Evolutionary conservation across 257 asterid species (phyloP), one percentile per base, ranked within the genome.

Genomic region (Misopates orontium): DNA sequence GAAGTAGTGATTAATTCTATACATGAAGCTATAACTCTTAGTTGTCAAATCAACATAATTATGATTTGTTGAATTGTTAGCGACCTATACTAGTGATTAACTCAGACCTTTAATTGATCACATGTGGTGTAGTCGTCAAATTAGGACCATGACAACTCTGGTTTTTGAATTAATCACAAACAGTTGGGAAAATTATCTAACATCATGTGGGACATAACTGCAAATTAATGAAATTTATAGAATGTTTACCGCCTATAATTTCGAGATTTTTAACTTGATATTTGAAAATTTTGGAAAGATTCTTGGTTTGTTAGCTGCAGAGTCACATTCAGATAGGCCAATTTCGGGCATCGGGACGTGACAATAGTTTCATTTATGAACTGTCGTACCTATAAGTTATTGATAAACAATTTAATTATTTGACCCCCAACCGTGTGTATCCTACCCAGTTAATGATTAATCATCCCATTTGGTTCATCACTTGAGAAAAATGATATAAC

Each of bases 251-350:
- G 64, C 32, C 36, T 20, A 55, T 68, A 28, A 28, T 28, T 6
- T 28, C 36, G 36, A 28, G 40, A 31, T n/a, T 62, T 69, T 72
- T 49, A 77, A 64, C 50, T 68, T 68, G 54, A 59, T 51, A 48
- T n/a, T 44, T 63, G 32, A 45, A 47, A 3, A 3, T 32, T 52
- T 50, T 39, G 73, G 73, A 72, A 53, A 72, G 60, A 72, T 77
- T 72, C 48, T 56, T 50, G 41, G 57, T 60, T 64, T 63, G 71
- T 63, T 53, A 62, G 64, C 39, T 36, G 60, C 42, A 19, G 48
- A 57, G 70, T 72, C 72, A 48, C 40, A 77, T 58, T 73, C 70
- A 56, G 40, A 17, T 12, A 22, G 59, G 60, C 73, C 31, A 65
- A 23, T 56, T 23, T 54, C 57, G 25, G 21, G 64, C 39, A 21